Evolutionary conservation across 768 basidiomycete species (phyloP), one percentile per base, ranked within the genome.

Genomic region (Terana coerulea): DNA sequence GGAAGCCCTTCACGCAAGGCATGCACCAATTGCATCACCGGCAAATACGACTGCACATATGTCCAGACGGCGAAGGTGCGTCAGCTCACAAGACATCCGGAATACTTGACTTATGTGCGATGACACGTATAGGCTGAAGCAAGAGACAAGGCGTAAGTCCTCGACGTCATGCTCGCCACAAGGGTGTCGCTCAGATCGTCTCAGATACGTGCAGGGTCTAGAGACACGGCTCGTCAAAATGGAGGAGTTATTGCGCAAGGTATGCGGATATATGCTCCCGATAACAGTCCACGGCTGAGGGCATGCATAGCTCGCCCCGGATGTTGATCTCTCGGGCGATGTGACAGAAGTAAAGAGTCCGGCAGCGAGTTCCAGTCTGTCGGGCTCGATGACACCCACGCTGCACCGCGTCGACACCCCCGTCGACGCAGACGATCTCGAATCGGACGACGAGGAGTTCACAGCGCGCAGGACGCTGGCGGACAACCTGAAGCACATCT

Each of bases 311-410:
- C 21, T 50, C 33, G 12, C 35, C 3, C 29, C 35, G 33, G 12
- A 36, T n/a, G 17, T 36, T 85, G 86, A 70, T 87, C 39, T 81
- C 78, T 59, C 84, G 70, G 25, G 57, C 51, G 5, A 64, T 75
- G 29, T 76, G 71, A 59, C 67, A 63, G 48, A 71, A 71, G 37
- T 54, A 47, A 2, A 74, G 72, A 67, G 52, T 58, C 29, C 31
- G 8, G 25, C 37, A 43, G 51, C 46, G 24, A 31, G 30, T 19
- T 30, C 45, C 21, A 54, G 44, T 17, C 12, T 33, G n/a, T 9
- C 9, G 35, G 26, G 19, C 31, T 36, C 41, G 28, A 33, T 15
- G 43, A 58, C 41, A 22, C 41, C 17, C 3, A 25, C 19, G 3
- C 40, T 22, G 22, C 44, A 39, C 25, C 44, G 30, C 25, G 41